Evolutionary conservation across 257 asterid species (phyloP).

Genomic region (Nicotiana paniculata): DNA sequence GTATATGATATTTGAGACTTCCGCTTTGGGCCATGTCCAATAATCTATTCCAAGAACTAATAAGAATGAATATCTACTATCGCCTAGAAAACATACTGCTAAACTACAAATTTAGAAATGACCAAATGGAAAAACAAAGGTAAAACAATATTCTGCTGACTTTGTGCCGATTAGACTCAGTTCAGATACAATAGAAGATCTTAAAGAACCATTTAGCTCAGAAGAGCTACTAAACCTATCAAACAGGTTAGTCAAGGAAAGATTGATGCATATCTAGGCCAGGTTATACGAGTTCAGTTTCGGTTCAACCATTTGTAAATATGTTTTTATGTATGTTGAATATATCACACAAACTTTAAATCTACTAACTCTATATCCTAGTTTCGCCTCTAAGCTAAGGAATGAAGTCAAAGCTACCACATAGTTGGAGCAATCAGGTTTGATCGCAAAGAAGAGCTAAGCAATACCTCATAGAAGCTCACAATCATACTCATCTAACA

Average conservation of each 20-base stretch:
- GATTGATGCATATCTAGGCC: too few species aligned
- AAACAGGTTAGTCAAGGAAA: not conserved
- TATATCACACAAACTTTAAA: too few species aligned
- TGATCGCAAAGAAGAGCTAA: not conserved
- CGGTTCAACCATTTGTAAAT: too few species aligned
- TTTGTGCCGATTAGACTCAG: not conserved
- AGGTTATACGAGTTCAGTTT: too few species aligned
- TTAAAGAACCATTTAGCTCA: not conserved
- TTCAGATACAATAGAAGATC: not conserved
- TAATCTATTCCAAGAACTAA: not conserved
- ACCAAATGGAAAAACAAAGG: not conserved
- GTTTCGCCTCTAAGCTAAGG: not conserved
- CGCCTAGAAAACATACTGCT: not conserved
- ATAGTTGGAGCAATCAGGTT: not conserved
- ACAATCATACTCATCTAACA: not conserved
- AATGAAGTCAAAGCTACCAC: not conserved
- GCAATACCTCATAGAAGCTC: not conserved
- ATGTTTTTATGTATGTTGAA: too few species aligned
- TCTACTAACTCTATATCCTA: too few species aligned
- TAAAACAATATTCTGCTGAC: not conserved
- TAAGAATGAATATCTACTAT: not conserved
- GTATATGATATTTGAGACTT: not conserved
- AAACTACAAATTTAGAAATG: not conserved
- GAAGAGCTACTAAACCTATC: not conserved
- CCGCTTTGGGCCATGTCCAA: not conserved